Evolutionary conservation across 2,329 filamentous ascomycete genomes (phyloP).

Genomic region (Davidsoniella neocaledoniae): DNA sequence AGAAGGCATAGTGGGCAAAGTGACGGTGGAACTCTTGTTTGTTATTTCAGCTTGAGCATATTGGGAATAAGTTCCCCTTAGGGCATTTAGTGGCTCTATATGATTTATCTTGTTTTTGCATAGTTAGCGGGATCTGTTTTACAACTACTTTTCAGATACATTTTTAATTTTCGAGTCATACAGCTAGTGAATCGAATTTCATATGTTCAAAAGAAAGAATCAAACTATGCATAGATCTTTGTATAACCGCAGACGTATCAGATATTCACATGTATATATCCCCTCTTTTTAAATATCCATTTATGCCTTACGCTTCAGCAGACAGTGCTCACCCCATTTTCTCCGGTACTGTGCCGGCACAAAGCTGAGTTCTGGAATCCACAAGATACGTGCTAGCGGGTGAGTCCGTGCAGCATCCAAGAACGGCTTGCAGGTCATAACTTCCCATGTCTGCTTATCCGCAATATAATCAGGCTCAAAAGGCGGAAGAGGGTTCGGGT

Average conservation of each 20-base stretch:
- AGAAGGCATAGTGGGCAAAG: too few relatives aligned
- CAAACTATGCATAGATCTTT: not conserved
- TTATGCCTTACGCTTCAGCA: constrained; percentile 43
- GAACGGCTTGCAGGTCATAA: constrained; percentile 59
- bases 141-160: too few relatives aligned
- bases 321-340: constrained; percentile 77
- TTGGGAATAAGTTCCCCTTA: too few relatives aligned
- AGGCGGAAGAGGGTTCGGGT: constrained; percentile 18
- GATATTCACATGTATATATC: not conserved
- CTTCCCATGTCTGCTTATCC: constrained; percentile 61
- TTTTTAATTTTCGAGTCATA: too few relatives aligned
- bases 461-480: constrained; percentile 65
- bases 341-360: constrained; percentile 54
- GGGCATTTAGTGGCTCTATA: too few relatives aligned
- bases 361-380: constrained; percentile 56
- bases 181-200: not conserved
- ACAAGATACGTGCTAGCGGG: constrained; percentile 58
- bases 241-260: not conserved
- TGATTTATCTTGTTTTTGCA: too few relatives aligned
- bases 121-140: too few relatives aligned
- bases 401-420: constrained; percentile 63
- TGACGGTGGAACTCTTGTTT: too few relatives aligned
- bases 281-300: not conserved
- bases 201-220: not conserved
- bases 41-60: too few relatives aligned